Percentiles rank a stretch among this genome's conserved stretches.
phyloP scores from a whole-genome alignment of 2,329 filamentous ascomycete genomes.

The Fusarium sp. region DNA sequence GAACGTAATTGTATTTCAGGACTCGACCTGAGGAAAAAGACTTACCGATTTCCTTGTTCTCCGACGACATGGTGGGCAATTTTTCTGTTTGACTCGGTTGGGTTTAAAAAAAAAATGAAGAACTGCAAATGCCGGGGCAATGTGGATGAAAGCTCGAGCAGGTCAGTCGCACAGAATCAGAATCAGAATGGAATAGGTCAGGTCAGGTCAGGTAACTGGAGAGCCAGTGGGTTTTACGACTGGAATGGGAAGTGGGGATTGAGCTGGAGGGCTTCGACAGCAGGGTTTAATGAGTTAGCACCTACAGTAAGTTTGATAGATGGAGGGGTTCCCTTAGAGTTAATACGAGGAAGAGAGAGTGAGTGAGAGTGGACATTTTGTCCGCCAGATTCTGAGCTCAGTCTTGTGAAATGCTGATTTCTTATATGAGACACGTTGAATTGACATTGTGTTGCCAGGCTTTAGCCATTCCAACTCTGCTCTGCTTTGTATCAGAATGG shows the following conservation, averaged over 20 bases:
- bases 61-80: conserved; percentile 58
- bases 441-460: conserved; percentile 18
- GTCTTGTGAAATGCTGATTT: not conserved
- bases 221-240: conserved; percentile 40
- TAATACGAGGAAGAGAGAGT: not conserved
- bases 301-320: conserved; percentile 14
- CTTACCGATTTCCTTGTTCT: conserved; percentile 59
- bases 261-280: conserved; percentile 41
- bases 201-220: conserved; percentile 6
- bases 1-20: not conserved
- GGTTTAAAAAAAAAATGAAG: conserved; percentile 34
- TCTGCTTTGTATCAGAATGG: not conserved
- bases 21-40: conserved; percentile 22
- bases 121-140: conserved; percentile 36
- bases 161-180: conserved; percentile 38
- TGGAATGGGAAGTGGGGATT: conserved; percentile 41
- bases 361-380: not conserved
- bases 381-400: not conserved
- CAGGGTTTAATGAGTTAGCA: conserved; percentile 33
- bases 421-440: not conserved
- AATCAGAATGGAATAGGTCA: conserved; percentile 26
- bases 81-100: conserved; percentile 34
- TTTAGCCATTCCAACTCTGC: not conserved
- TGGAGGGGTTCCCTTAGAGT: conserved; percentile 6
- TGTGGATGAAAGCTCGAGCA: conserved; percentile 41